Conservation (phyloP, 2,329 filamentous ascomycete species). For the Fusarium anthophilum region DNA sequence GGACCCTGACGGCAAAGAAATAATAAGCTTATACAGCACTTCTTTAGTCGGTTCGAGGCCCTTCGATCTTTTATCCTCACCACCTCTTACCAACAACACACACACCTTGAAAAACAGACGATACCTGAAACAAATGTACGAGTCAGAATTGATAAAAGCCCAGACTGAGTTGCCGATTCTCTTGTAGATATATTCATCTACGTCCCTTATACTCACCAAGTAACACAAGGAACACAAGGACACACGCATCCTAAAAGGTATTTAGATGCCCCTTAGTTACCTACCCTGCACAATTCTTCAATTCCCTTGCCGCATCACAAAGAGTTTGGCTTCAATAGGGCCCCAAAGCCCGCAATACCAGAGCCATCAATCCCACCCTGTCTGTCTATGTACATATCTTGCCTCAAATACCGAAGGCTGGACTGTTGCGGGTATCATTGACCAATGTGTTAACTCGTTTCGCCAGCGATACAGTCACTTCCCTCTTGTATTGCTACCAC, state of each 20-base stretch:
- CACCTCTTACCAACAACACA: not conserved
- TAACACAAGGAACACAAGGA: not conserved
- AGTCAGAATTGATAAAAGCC: not conserved
- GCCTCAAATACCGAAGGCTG: not conserved
- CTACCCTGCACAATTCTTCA: conserved; percentile 14
- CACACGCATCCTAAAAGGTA: not conserved
- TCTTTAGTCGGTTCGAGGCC: not conserved
- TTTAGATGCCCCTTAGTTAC: not conserved
- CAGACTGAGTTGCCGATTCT: not conserved
- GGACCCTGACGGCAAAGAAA: not conserved
- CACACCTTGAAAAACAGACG: not conserved
- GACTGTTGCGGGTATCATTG: not conserved
- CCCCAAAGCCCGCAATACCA: conserved; percentile 20
- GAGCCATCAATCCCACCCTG: conserved; percentile 10
- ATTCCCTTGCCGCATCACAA: conserved; percentile 22
- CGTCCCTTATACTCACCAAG: not conserved
- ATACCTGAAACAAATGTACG: not conserved
- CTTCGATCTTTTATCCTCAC: not conserved
- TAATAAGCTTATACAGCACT: not conserved
- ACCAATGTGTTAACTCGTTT: not conserved
- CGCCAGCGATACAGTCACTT: not conserved
- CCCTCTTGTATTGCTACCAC: not conserved
- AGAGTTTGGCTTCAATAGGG: conserved; percentile 14
- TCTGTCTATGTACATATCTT: conserved; percentile 3
- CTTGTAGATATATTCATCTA: not conserved